Evolutionary conservation across 2,329 filamentous ascomycete species (phyloP), one percentile per base, ranked within the genome.

Genomic region (Colletotrichum musae): DNA sequence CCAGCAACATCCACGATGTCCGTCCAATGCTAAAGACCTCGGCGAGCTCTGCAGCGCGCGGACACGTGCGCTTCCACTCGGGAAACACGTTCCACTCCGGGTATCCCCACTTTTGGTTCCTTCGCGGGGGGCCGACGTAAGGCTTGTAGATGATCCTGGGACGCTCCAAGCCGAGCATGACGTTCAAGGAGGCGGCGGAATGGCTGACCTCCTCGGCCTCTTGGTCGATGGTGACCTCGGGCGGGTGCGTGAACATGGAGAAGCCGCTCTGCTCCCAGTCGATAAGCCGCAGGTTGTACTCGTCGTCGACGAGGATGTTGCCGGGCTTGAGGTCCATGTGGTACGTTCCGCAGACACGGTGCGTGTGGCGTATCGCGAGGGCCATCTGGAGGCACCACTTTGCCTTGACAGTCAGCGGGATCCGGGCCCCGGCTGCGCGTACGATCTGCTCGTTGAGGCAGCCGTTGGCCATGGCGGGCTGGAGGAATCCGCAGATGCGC

Each of bases 311-410:
- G 28, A 77, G 54, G n/a, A 76, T 73, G 58, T 78, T 78, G 24
- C 72, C 73, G 1, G 76, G 75, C 64, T 77, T 78, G 56, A 78
- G 72, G 56, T 78, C 75, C 73, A 76, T 77, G 62, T 78, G 75
- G 53, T 71, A 78, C 1, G 71, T 77, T 4, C 71, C 47, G 15
- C 70, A 73, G 6, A 68, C 64, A 10, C 36, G 59, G 28, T 76
- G 74, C 2, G 74, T 74, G 39, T 76, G 70, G 4, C 59, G 62
- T 10, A 76, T 52, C 10, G 74, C 74, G 12, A 59, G 32, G 2
- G 73, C 63, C 75, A 76, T 76, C 45, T 74, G 65, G 32, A 59
- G 43, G 68, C 75, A 75, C 75, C 74, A 76, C 16, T 60, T 61
- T 6, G 71, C 72, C 58, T 75, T 75, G 6, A 62, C 58, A 0